These are phyloP conservation scores for Yamadazyma kitorensis DNA, from an alignment of 805 yeast genomes.

Conservation along the genomic window DNA sequence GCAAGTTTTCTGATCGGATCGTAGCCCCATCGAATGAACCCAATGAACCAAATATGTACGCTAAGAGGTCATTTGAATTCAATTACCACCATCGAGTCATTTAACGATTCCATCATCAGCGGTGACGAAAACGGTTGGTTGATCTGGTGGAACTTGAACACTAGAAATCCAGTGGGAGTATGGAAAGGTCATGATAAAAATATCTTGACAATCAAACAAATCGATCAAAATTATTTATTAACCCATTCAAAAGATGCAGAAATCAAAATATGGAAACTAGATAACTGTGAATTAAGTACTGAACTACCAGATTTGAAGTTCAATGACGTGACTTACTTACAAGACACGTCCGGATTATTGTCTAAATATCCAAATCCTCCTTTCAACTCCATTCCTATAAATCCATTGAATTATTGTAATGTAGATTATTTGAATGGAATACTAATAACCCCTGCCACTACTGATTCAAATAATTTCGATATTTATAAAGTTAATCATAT, in stretches of 20 bases:
- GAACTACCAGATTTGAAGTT: slow-evolving; percentile 10
- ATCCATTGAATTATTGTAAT: slow-evolving; percentile 69
- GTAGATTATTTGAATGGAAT: slow-evolving; percentile 40
- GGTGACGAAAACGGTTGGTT: slow-evolving; percentile 64
- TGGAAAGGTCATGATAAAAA: slow-evolving; percentile 61
- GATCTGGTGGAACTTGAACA: slow-evolving; percentile 61
- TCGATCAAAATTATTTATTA: slow-evolving; percentile 29
- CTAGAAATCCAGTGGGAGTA: slow-evolving; percentile 51
- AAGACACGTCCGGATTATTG: slow-evolving; percentile 22
- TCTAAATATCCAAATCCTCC: slow-evolving; percentile 11
- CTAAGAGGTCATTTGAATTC: slow-evolving; percentile 14
- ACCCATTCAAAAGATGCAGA: slow-evolving; percentile 71
- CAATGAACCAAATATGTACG: slow-evolving; percentile 13
- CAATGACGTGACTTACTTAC: slow-evolving; percentile 15
- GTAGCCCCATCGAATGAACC: no score
- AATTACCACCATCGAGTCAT: slow-evolving; percentile 6
- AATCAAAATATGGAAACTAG: slow-evolving; percentile 44
- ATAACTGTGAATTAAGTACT: background rate
- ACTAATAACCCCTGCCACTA: slow-evolving; percentile 60
- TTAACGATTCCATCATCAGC: slow-evolving; percentile 35
- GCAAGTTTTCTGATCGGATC: no score
- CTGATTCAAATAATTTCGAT: slow-evolving; percentile 63
- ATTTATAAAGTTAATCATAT: slow-evolving; percentile 41
- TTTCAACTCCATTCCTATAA: slow-evolving; percentile 57
- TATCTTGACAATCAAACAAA: slow-evolving; percentile 44